phyloP scores from a whole-genome alignment of 805 yeast species.

The Saccharomycopsis vini region DNA sequence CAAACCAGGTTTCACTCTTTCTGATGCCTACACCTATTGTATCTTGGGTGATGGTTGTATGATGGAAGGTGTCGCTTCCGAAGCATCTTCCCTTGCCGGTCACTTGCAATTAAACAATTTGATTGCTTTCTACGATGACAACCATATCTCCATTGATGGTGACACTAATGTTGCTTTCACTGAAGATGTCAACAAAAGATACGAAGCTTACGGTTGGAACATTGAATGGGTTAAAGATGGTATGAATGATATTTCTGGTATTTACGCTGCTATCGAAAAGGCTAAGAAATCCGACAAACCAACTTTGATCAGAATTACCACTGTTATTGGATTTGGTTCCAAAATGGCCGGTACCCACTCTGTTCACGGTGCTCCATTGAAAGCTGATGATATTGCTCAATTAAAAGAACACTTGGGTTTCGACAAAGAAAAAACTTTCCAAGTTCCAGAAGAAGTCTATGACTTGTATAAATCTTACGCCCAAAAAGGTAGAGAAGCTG shows the following conservation, averaged over 20 bases:
- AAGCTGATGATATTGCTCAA: slow-evolving; percentile 84
- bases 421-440: slow-evolving; percentile 74
- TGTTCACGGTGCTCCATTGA: slow-evolving; percentile 95
- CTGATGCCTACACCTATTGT: slow-evolving; percentile 68
- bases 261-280: slow-evolving; percentile 64
- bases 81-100: slow-evolving; percentile 92
- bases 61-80: slow-evolving; percentile 96
- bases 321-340: slow-evolving; percentile 94
- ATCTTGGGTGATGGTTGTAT: slow-evolving; percentile 97
- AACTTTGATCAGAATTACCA: slow-evolving; percentile 76
- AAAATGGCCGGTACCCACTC: slow-evolving; percentile 73
- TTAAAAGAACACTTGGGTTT: slow-evolving; percentile 79
- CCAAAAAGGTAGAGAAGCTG: slow-evolving; percentile 54
- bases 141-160: slow-evolving; percentile 96
- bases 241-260: slow-evolving; percentile 65
- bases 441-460: slow-evolving; percentile 75
- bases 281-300: slow-evolving; percentile 86
- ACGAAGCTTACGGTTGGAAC: slow-evolving; percentile 94
- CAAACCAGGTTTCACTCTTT: slow-evolving; percentile 68
- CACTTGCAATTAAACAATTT: slow-evolving; percentile 88
- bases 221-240: slow-evolving; percentile 69
- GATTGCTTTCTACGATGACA: slow-evolving; percentile 94
- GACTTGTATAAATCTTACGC: slow-evolving; percentile 51
- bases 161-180: slow-evolving; percentile 82
- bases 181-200: slow-evolving; percentile 79